Evolutionary conservation across 371 early-diverging fungal species (phyloP).

Genomic region (Choanephora cucurbitarum): DNA sequence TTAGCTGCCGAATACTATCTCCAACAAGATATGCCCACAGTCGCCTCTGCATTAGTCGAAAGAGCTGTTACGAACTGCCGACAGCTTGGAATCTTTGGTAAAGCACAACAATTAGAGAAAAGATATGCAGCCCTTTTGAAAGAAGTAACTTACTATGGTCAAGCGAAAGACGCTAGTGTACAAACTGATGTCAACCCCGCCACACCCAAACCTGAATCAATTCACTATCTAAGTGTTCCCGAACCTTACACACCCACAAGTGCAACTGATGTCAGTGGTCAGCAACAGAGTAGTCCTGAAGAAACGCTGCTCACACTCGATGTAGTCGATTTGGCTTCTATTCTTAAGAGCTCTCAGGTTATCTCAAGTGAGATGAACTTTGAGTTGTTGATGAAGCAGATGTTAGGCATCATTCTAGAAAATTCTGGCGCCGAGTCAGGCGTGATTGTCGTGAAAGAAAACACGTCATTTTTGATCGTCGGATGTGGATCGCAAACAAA

Average conservation of each 20-base stretch:
- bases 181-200: slow-evolving; percentile 34
- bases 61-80: slow-evolving; percentile 37
- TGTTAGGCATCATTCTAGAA: slow-evolving; percentile 53
- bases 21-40: slow-evolving; percentile 25
- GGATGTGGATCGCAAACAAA: slow-evolving; percentile 43
- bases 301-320: slow-evolving; percentile 46
- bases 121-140: slow-evolving; percentile 10
- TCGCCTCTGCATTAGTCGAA: slow-evolving; percentile 35
- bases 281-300: slow-evolving; percentile 30
- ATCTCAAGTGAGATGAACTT: slow-evolving; percentile 60
- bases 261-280: neutral
- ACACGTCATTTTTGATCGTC: slow-evolving; percentile 41
- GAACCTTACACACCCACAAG: slow-evolving; percentile 1
- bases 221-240: slow-evolving; percentile 11
- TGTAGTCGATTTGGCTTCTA: slow-evolving; percentile 50
- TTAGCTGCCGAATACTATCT: slow-evolving; percentile 43
- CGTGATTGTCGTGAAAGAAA: slow-evolving; percentile 51
- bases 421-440: slow-evolving; percentile 52
- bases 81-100: slow-evolving; percentile 43
- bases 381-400: slow-evolving; percentile 51
- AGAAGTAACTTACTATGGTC: neutral
- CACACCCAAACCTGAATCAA: slow-evolving; percentile 12
- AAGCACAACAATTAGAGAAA: slow-evolving; percentile 27
- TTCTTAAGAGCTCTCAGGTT: slow-evolving; percentile 53
- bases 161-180: slow-evolving; percentile 15